Evolutionary conservation across 2,329 filamentous ascomycete species (phyloP).

Genomic region (Colletotrichum melonis): DNA sequence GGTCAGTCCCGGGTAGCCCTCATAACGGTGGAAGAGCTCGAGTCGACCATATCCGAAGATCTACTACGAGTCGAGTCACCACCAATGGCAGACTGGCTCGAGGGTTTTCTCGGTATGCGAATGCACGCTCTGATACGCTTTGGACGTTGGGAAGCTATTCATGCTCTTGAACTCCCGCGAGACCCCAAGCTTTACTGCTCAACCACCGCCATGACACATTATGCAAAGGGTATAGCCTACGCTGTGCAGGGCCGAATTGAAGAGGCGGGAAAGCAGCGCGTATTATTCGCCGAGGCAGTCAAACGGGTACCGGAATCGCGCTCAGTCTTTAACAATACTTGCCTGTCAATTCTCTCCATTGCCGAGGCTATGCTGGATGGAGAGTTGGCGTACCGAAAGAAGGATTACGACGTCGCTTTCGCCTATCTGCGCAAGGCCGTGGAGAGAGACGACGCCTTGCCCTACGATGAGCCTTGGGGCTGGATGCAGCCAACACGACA

Average conservation of each 20-base stretch:
- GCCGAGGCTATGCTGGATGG: constrained; percentile 77
- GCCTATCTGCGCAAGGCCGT: constrained; percentile 67
- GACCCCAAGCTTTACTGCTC: constrained; percentile 74
- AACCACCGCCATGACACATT: constrained; percentile 75
- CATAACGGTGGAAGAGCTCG: constrained; percentile 68
- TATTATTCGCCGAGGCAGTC: constrained; percentile 62
- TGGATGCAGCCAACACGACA: constrained; percentile 83
- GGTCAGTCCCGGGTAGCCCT: constrained; percentile 73
- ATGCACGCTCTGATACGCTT: constrained; percentile 80
- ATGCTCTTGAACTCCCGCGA: constrained; percentile 64
- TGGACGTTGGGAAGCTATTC: constrained; percentile 76
- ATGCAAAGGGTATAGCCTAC: constrained; percentile 75
- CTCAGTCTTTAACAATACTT: constrained; percentile 77
- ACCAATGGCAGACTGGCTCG: constrained; percentile 84
- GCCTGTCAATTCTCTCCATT: constrained; percentile 71
- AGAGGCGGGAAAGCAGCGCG: constrained; percentile 64
- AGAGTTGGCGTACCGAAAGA: constrained; percentile 77
- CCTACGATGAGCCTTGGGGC: constrained; percentile 81
- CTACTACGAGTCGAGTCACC: constrained; percentile 73
- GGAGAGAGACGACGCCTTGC: constrained; percentile 69
- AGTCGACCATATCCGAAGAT: constrained; percentile 70
- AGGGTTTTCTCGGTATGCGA: constrained; percentile 75
- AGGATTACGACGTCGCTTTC: constrained; percentile 70
- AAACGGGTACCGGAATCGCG: constrained; percentile 67
- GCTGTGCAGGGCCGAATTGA: constrained; percentile 67